phyloP scores from a whole-genome alignment of 371 early-diverging fungal genomes.

The Chytridium lagenaria region DNA sequence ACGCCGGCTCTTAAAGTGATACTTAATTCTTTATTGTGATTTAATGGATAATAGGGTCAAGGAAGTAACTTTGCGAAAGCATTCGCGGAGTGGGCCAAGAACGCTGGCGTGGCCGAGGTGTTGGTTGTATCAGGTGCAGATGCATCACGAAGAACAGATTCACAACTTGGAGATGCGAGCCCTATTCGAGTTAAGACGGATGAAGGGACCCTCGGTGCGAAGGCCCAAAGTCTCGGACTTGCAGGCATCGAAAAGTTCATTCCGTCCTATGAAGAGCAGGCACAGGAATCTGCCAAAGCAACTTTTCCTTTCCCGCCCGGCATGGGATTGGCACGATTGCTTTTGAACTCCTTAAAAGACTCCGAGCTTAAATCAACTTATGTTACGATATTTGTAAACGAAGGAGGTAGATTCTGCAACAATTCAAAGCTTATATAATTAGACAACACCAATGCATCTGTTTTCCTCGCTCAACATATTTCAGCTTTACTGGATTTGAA shows the following conservation, averaged over 20 bases:
- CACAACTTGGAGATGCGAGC: neutral
- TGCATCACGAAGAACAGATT: neutral
- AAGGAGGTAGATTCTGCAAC: neutral
- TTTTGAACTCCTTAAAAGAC: neutral
- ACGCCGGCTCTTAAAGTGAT: neutral
- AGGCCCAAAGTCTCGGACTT: neutral
- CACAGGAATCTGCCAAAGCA: neutral
- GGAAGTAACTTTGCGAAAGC: slow-evolving; percentile 4
- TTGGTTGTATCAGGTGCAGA: slow-evolving; percentile 2
- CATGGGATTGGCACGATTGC: neutral
- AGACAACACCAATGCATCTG: neutral
- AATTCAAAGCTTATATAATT: neutral
- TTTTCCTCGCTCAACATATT: neutral
- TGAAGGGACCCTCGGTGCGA: neutral
- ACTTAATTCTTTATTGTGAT: neutral
- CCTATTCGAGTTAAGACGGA: neutral
- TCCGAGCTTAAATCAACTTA: neutral
- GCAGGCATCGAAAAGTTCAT: neutral
- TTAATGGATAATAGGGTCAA: neutral
- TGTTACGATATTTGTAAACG: neutral
- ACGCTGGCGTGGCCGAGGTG: neutral
- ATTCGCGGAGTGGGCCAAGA: neutral
- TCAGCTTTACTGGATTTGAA: neutral
- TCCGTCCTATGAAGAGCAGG: neutral
- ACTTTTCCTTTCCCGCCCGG: neutral